These are phyloP conservation scores for Tylopilus sp. DNA, from an alignment of 768 basidiomycete species.

Conservation along the genomic window DNA sequence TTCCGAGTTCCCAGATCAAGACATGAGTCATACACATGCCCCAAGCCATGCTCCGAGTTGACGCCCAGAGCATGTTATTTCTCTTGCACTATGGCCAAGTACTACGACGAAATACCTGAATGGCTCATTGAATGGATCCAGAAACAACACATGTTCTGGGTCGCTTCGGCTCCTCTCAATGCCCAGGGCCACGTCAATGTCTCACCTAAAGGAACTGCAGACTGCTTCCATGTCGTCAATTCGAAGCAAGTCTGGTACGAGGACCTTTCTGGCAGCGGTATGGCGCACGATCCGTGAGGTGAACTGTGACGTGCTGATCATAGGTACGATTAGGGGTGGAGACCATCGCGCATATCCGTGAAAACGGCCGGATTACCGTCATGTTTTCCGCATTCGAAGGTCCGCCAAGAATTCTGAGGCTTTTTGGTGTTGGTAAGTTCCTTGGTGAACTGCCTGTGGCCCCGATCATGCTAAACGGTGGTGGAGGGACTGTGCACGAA, in stretches of 20 bases:
- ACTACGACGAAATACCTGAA: slow-evolving; percentile 54
- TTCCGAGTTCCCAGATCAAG: background rate
- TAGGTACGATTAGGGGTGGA: slow-evolving; percentile 44
- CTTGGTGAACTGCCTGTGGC: background rate
- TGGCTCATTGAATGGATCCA: slow-evolving; percentile 55
- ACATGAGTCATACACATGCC: background rate
- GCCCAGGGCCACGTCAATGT: slow-evolving; percentile 59
- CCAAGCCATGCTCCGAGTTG: background rate
- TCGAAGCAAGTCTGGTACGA: slow-evolving; percentile 64
- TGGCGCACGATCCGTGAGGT: slow-evolving; percentile 11
- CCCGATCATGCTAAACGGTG: background rate
- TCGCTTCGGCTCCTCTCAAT: slow-evolving; percentile 62
- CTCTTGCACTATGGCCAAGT: slow-evolving; percentile 46
- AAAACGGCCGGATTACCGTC: slow-evolving; percentile 61
- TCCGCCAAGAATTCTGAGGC: slow-evolving; percentile 51
- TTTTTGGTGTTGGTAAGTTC: slow-evolving; percentile 52
- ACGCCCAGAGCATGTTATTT: background rate
- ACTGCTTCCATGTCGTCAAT: slow-evolving; percentile 59
- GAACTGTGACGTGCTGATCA: background rate
- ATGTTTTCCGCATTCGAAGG: slow-evolving; percentile 61
- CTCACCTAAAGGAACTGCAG: slow-evolving; percentile 62
- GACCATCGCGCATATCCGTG: slow-evolving; percentile 58
- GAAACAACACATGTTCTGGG: slow-evolving; percentile 69
- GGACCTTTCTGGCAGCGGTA: slow-evolving; percentile 65
- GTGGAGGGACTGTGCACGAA: slow-evolving; percentile 54